Base-by-base conservation (phyloP, 768 basidiomycete genomes). In the Phlebiopsis flavidoalba region DNA sequence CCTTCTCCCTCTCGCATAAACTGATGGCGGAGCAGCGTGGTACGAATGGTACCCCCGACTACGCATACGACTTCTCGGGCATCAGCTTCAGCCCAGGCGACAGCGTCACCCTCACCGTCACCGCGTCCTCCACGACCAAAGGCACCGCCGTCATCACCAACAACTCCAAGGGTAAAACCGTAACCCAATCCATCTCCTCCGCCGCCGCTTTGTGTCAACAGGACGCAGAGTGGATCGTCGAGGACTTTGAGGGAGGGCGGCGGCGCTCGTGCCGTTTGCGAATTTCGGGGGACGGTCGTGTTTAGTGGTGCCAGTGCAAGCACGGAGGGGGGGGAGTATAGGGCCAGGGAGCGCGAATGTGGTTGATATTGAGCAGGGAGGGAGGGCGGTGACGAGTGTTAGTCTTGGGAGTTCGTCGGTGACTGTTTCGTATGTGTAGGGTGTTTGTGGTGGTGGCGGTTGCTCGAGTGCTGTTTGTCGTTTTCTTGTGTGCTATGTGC, bases 311-410 rank as follows among this genome's bases (percentile, higher is more conserved):
- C 72, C 12, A 55, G 58, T 33, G 73, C 74, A 1, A 67, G 64
- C 4, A 69, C 67, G 10, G 35, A 17, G 36, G 64, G 70, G n/a
- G 1, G 70, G 71, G 15, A 57, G 47, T 43, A 59, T 69, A 11
- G 66, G 67, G 17, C 68, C 70, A 22, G 35, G 68, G 6, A 67
- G 70, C 50, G 61, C 67, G 19, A 68, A 67, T 19, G 40, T 72
- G 63, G 69, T 73, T 54, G 70, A 75, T 63, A 53, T 76, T 48
- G 64, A 74, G 68, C 74, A 75, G 66, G 71, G 64, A 64, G 65
- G 60, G 57, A n/a, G 56, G 58, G 26, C 71, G 31, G 63, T 75
- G 15, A 76, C 74, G 11, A 68, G 68, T 4, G 72, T 68, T 55
- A n/a, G n/a, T n/a, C 66, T 68, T 45, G 60, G 66, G 37, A 60